Conservation (phyloP, 345 rosid genomes). For the Hibiscus mutabilis region DNA sequence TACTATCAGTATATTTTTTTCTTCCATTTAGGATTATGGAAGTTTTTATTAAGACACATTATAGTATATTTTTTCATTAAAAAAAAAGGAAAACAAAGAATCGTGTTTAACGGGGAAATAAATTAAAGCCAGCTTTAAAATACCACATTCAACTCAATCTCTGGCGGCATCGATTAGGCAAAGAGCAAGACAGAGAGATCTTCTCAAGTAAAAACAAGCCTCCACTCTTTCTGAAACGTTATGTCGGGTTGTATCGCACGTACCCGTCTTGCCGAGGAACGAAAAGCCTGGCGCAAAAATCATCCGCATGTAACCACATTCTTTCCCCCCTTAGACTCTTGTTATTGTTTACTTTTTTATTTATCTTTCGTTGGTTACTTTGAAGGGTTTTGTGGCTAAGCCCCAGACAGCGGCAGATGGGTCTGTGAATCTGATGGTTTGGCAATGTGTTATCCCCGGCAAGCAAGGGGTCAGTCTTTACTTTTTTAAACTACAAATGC, state of each 20-base stretch:
- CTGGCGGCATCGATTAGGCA: neutral
- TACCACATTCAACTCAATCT: neutral
- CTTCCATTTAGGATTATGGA: too few relatives aligned
- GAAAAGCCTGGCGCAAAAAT: slow-evolving; percentile 53
- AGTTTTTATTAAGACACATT: too few relatives aligned
- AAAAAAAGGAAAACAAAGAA: neutral
- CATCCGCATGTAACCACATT: slow-evolving; percentile 28
- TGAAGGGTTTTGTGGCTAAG: slow-evolving; percentile 53
- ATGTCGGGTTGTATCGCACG: slow-evolving; percentile 51
- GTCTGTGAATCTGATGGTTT: slow-evolving; percentile 42
- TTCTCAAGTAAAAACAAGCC: neutral
- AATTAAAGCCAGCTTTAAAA: neutral
- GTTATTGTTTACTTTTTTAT: neutral
- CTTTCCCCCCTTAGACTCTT: too few relatives aligned
- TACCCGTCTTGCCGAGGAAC: slow-evolving; percentile 45
- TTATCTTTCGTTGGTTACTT: neutral
- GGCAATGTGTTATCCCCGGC: slow-evolving; percentile 51
- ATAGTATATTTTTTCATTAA: too few relatives aligned
- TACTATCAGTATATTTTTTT: too few relatives aligned
- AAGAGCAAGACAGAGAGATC: neutral
- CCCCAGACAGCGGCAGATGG: slow-evolving; percentile 39
- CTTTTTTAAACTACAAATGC: neutral
- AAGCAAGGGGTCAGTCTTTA: slow-evolving; percentile 37
- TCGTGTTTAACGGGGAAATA: neutral
- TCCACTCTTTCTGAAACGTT: neutral